Conservation (phyloP, 495 filamentous ascomycete species). For the Bacidia gigantensis region DNA sequence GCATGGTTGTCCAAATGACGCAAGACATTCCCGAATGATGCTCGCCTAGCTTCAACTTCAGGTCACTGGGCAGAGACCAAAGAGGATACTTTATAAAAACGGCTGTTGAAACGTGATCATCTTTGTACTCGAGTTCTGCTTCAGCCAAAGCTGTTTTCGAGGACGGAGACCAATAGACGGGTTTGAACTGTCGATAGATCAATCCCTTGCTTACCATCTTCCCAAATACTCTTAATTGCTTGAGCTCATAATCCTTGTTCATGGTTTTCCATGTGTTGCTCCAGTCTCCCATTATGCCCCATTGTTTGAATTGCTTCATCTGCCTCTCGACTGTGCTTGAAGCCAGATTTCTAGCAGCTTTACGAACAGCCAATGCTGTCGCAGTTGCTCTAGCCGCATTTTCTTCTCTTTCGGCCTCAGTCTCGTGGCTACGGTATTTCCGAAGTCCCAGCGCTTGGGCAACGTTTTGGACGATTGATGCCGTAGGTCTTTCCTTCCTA, state of each 20-base stretch:
- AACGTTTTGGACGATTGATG: background rate
- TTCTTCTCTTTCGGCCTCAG: slow-evolving; percentile 16
- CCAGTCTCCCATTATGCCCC: slow-evolving; percentile 93
- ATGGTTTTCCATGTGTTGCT: slow-evolving; percentile 82
- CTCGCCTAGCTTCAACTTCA: slow-evolving; percentile 28
- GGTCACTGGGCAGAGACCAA: slow-evolving; percentile 25
- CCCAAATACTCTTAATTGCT: slow-evolving; percentile 72
- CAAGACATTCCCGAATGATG: slow-evolving; percentile 39
- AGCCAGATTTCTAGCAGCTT: slow-evolving; percentile 62
- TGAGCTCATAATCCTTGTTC: slow-evolving; percentile 75
- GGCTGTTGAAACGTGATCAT: slow-evolving; percentile 64
- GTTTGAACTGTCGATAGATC: slow-evolving; percentile 78
- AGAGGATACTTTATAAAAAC: slow-evolving; percentile 76
- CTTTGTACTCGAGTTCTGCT: slow-evolving; percentile 89
- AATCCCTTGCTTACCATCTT: slow-evolving; percentile 73
- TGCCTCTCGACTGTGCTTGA: slow-evolving; percentile 60
- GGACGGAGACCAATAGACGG: slow-evolving; percentile 93
- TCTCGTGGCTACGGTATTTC: slow-evolving; percentile 2
- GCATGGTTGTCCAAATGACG: slow-evolving; percentile 94
- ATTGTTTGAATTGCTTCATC: slow-evolving; percentile 67
- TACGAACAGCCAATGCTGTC: slow-evolving; percentile 42
- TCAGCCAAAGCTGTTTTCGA: slow-evolving; percentile 85
- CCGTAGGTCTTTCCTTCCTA: background rate
- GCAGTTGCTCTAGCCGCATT: slow-evolving; percentile 18
- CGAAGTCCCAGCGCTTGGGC: background rate